Base-by-base conservation (phyloP, 805 yeast genomes). In the Vanderwaltozyma verrucispora region DNA sequence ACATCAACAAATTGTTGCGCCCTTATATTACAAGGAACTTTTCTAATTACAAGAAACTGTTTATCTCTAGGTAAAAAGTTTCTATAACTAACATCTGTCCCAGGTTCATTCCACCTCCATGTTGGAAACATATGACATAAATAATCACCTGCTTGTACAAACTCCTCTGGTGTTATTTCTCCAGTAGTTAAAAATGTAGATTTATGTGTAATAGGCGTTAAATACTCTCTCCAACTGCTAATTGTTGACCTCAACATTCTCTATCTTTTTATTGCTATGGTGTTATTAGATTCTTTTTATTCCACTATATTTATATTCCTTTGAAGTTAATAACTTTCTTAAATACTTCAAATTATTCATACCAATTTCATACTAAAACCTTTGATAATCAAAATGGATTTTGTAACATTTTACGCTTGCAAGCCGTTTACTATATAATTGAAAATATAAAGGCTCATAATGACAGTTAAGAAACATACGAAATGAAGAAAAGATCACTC, bases 101-200 rank as follows among this genome's bases (percentile, higher is more conserved):
- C 63, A 46, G 68, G 71, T 8, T 70, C 64, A 12, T 66, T 60
- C 98, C 98, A 92, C 44, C 77, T 76, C 98, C 98, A 92, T 1
- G 97, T 92, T 2, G 98, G 97, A 57, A 92, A 92, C 67, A 81
- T 84, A 60, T 77, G 79, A 24, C 80, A 88, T 40, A 92, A 64
- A 59, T 86, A 92, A 58, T 92, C 96, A 17, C 98, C 98, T 3
- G 98, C 96, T 38, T 67, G 68, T 9, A 87, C 89, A 62, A 92
- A 92, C 59, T 92, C 98, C 37, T 85, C 95, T 1, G 98, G 98
- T 1, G 95, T 84, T 36, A 92, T 79, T 56, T 89, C 92, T 4
- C 98, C 98, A 0, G 96, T 83, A 34, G 70, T 63, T 38, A 76
- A 68, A 63, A 87, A 92, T 14, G 92, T 85, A 19, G 96, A 87